Percentiles rank a stretch among this genome's conserved stretches.
phyloP scores from a whole-genome alignment of 176 grass and related monocot genomes.

The Oryza glaberrima region DNA sequence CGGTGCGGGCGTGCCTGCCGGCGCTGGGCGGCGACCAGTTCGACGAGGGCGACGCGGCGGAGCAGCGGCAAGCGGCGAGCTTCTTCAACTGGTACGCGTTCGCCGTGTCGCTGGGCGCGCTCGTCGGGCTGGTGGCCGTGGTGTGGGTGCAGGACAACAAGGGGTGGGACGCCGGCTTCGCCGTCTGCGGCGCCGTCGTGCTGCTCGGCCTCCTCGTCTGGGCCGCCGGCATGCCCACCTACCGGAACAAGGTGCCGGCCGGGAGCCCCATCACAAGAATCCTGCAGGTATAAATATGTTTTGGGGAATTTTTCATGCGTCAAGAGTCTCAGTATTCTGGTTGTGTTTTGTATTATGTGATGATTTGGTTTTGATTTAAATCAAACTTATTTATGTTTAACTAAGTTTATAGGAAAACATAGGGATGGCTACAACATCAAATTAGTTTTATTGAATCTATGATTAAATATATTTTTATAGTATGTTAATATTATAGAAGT shows the following conservation, averaged over 20 bases:
- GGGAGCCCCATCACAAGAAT: constrained; percentile 79
- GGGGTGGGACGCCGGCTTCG: constrained; percentile 73
- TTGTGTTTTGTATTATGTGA: too few species aligned
- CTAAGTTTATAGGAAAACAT: too few species aligned
- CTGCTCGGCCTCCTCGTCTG: constrained; percentile 49
- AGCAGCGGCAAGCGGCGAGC: constrained; percentile 59
- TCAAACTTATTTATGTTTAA: too few species aligned
- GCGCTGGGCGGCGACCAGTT: constrained; percentile 81
- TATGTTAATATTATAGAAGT: too few species aligned
- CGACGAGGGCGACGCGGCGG: constrained; percentile 45
- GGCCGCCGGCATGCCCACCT: constrained; percentile 59
- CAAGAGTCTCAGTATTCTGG: too few species aligned
- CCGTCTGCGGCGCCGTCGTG: constrained; percentile 40
- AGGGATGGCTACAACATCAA: too few species aligned
- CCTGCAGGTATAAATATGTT: constrained; percentile 41
- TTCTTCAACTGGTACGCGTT: constrained; percentile 97
- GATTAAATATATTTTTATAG: too few species aligned
- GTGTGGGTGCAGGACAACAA: constrained; percentile 72
- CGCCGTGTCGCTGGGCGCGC: constrained; percentile 58
- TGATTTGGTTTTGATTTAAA: too few species aligned
- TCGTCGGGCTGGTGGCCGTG: constrained; percentile 60
- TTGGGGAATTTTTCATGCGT: too few species aligned
- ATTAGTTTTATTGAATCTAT: too few species aligned
- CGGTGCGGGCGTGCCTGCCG: constrained; percentile 55
- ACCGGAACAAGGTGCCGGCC: constrained; percentile 57